phyloP scores from a whole-genome alignment of 2,329 filamentous ascomycete genomes.

The Coccinonectria pachysandricola region DNA sequence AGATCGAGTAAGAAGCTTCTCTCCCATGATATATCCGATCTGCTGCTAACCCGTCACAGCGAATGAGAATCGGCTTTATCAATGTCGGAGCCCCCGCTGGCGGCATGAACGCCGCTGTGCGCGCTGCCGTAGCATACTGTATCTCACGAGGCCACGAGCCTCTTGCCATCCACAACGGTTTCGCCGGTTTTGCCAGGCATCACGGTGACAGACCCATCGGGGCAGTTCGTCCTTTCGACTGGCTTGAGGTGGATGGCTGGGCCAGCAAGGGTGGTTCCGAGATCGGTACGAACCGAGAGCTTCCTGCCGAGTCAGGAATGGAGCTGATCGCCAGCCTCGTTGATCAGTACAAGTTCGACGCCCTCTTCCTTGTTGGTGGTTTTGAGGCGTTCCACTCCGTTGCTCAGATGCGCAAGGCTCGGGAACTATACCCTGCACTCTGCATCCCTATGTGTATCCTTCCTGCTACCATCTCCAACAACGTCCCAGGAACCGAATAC shows the following conservation, averaged over 20 bases:
- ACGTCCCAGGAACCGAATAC: slow-evolving; percentile 95
- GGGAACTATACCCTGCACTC: slow-evolving; percentile 69
- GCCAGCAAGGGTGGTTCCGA: slow-evolving; percentile 94
- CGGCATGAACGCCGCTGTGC: slow-evolving; percentile 95
- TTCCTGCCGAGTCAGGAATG: slow-evolving; percentile 78
- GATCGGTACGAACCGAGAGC: slow-evolving; percentile 92
- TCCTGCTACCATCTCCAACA: slow-evolving; percentile 97
- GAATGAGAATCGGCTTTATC: slow-evolving; percentile 89
- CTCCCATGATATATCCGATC: background rate
- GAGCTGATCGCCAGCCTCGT: slow-evolving; percentile 74
- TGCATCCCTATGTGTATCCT: slow-evolving; percentile 87
- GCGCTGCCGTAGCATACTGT: slow-evolving; percentile 89
- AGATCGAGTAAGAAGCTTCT: slow-evolving; percentile 49
- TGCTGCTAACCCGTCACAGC: slow-evolving; percentile 35
- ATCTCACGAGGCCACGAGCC: slow-evolving; percentile 85
- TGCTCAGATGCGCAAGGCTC: slow-evolving; percentile 73
- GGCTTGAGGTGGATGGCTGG: slow-evolving; percentile 93
- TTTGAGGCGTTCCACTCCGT: slow-evolving; percentile 95
- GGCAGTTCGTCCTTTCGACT: slow-evolving; percentile 75
- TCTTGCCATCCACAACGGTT: slow-evolving; percentile 90
- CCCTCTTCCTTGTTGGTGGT: slow-evolving; percentile 82
- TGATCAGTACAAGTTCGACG: slow-evolving; percentile 79
- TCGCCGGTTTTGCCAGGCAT: slow-evolving; percentile 85
- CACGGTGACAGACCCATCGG: slow-evolving; percentile 73
- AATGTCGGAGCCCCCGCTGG: slow-evolving; percentile 94